Percentiles rank a stretch among this genome's conserved stretches.
Conservation (phyloP, 139 green algal genomes). For the Desmodesmus armatus region DNA sequence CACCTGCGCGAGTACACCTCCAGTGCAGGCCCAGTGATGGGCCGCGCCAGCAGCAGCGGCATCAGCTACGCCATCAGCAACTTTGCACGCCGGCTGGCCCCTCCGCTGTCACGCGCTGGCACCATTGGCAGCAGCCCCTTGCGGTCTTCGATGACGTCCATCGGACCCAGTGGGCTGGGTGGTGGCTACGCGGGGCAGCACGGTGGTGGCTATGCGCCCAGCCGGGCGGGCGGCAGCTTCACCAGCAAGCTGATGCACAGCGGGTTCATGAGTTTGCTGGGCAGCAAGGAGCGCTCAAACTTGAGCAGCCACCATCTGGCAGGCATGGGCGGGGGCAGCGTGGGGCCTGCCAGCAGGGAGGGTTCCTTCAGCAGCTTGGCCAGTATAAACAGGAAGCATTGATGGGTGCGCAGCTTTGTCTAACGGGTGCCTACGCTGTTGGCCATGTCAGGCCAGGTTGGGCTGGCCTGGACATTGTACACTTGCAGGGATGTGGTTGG, state of each 20-base stretch:
- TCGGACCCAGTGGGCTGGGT: no score
- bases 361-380: conserved; percentile 40
- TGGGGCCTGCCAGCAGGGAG: conserved; percentile 34
- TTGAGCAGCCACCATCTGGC: conserved; percentile 17
- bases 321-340: conserved; percentile 4
- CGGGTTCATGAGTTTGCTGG: conserved; percentile 33
- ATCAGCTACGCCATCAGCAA: conserved; percentile 37
- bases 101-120: neutral
- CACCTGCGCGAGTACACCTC: conserved; percentile 33
- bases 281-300: conserved; percentile 17
- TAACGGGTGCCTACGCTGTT: no score
- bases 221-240: conserved; percentile 10
- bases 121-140: conserved; percentile 5
- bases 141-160: conserved; percentile 2
- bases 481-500: no score
- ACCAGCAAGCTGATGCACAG: conserved; percentile 32
- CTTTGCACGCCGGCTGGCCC: conserved; percentile 26
- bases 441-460: no score
- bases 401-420: no score
- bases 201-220: neutral
- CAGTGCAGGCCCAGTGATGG: neutral
- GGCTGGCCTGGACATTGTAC: no score
- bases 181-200: neutral
- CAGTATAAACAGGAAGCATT: conserved; percentile 7
- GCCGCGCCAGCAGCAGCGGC: neutral